Evolutionary conservation across 768 basidiomycete species (phyloP), one percentile per base, ranked within the genome.

Genomic region (Daedaleopsis nitida): DNA sequence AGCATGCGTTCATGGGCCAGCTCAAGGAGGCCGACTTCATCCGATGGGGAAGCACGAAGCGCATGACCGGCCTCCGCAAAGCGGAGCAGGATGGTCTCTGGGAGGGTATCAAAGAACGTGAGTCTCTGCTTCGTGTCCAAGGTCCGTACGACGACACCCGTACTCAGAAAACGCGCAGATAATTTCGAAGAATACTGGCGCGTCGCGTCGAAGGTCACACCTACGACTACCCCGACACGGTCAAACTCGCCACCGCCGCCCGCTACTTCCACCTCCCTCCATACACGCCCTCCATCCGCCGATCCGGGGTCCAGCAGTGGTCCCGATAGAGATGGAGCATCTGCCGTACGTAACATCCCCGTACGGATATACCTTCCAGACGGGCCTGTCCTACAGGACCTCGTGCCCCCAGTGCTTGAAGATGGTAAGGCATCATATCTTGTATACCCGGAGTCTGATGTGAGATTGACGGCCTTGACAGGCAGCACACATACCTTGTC

Each of bases 1-100:
- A 96, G 71, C 89, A 92, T 65, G 87, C 91, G 3, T 99, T 94
- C 73, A 95, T 98, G 91, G 93, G 92, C 9, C 92, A 96, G 71
- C 74, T 96, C 47, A 97, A 98, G 70, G 96, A 99, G 73, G 96
- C 94, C 0, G 97, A 99, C 73, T 98, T 97, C 70, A 87, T 97
- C 50, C 83, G 96, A 50, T 98, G 95, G 94, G 93, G 97, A 1
- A 97, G 91, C 75, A 96, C 94, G 19, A 93, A 94, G 70, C 85
- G 94, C 38, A 93, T 98, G 78, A 98, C 94, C 1, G 86, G 91
- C 17, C 80, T 99, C 37, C 78, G 94, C 56, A 93, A 95, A 73
- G 86, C 83, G 24, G 96, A 98, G 70, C 92, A 98, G 71, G 97
- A 99, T 72, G 94, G 89, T 0, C 85, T 98, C 57, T 99, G 97